A percentile compares a stretch with the other conserved stretches of the same genome.
These are phyloP conservation scores for Nothophaeocryptopus gaeumannii DNA, from an alignment of 2,329 filamentous ascomycete genomes.

Conservation along the genomic window DNA sequence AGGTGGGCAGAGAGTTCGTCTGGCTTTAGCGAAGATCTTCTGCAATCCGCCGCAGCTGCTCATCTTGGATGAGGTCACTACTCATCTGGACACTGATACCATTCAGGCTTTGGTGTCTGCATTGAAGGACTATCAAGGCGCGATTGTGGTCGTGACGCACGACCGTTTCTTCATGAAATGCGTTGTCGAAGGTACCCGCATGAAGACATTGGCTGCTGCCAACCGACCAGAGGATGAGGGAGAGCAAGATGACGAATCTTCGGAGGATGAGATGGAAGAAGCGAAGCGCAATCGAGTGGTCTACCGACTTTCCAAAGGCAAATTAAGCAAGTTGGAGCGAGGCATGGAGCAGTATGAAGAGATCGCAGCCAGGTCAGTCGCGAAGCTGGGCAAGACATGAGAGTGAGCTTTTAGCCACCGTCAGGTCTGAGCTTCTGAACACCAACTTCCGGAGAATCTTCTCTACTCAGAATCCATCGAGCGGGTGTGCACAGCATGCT, in stretches of 20 bases:
- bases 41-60: conserved; percentile 68
- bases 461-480: too few species aligned
- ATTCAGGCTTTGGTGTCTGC: conserved; percentile 68
- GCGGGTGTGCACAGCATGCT: too few species aligned
- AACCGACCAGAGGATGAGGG: conserved; percentile 28
- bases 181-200: conserved; percentile 61
- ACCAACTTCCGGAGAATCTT: too few species aligned
- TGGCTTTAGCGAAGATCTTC: conserved; percentile 66
- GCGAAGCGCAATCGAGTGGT: conserved; percentile 13
- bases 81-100: conserved; percentile 80
- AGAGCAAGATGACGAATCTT: conserved; percentile 11
- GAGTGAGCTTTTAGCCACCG: too few species aligned
- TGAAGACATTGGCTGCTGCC: conserved; percentile 14
- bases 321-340: conserved; percentile 13
- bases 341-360: conserved; percentile 25
- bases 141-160: conserved; percentile 74
- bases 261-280: conserved; percentile 20
- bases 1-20: conserved; percentile 69
- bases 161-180: conserved; percentile 77
- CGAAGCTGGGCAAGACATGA: conserved; percentile 19
- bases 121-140: conserved; percentile 67
- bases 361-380: conserved; percentile 19
- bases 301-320: conserved; percentile 21
- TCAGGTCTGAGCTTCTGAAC: too few species aligned
- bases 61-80: conserved; percentile 77